These are phyloP conservation scores for Panicum virgatum DNA, from an alignment of 202 grass and related monocot species.

Conservation along the genomic window DNA sequence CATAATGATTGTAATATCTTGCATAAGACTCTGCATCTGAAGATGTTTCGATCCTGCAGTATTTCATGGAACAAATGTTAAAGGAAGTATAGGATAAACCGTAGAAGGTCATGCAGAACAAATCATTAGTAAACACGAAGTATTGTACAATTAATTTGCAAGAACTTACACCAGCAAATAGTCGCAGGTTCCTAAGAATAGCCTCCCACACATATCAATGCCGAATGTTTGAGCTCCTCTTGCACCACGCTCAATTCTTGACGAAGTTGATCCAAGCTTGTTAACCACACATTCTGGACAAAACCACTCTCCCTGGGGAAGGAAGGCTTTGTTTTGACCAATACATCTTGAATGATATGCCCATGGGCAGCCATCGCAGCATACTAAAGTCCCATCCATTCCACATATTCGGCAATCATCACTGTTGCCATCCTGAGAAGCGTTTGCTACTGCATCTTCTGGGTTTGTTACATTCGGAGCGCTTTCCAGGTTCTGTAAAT, in stretches of 20 bases:
- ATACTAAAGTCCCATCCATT: constrained; percentile 98
- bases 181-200: constrained; percentile 84
- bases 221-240: constrained; percentile 83
- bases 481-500: constrained; percentile 35
- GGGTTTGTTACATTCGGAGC: constrained; percentile 36
- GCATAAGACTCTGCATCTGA: constrained; percentile 51
- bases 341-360: constrained; percentile 99
- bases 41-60: constrained; percentile 63
- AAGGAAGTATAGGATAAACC: constrained; percentile 31
- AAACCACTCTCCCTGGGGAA: constrained; percentile 81
- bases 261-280: constrained; percentile 71
- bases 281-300: constrained; percentile 88
- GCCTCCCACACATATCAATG: constrained; percentile 59
- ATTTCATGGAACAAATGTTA: constrained; percentile 30
- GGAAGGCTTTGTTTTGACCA: constrained; percentile 76
- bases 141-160: constrained; percentile 25
- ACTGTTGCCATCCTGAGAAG: constrained; percentile 79
- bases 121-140: constrained; percentile 22
- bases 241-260: constrained; percentile 75
- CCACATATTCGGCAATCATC: constrained; percentile 92
- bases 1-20: constrained; percentile 82
- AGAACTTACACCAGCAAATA: constrained; percentile 96
- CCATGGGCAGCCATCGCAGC: constrained; percentile 89
- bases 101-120: constrained; percentile 2
- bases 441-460: constrained; percentile 39